phyloP scores from a whole-genome alignment of 2,329 filamentous ascomycete genomes.

The Arachnomyces sp. region DNA sequence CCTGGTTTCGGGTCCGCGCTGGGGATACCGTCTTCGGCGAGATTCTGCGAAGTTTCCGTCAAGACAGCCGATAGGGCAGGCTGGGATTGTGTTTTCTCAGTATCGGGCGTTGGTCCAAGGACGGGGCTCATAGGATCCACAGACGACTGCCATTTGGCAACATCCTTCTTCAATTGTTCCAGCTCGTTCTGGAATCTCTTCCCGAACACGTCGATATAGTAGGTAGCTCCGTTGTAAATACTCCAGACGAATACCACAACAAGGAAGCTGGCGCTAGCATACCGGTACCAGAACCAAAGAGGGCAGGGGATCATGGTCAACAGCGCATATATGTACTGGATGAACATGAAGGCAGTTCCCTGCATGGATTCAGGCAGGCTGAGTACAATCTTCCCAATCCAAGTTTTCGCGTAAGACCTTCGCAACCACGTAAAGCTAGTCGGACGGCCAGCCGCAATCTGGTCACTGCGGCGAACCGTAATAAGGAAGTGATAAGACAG shows the following conservation, averaged over 20 bases:
- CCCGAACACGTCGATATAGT: slow-evolving; percentile 96
- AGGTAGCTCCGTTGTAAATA: slow-evolving; percentile 93
- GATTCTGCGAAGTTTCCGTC: slow-evolving; percentile 16
- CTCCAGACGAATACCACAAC: slow-evolving; percentile 83
- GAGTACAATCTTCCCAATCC: slow-evolving; percentile 79
- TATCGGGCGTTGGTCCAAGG: slow-evolving; percentile 17
- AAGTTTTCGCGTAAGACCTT: slow-evolving; percentile 78
- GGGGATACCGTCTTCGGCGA: slow-evolving; percentile 28
- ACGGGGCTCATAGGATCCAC: slow-evolving; percentile 27
- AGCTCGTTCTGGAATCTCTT: slow-evolving; percentile 95
- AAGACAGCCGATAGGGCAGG: slow-evolving; percentile 12
- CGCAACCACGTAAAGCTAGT: slow-evolving; percentile 98
- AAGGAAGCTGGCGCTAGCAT: slow-evolving; percentile 69
- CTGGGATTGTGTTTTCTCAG: slow-evolving; percentile 15
- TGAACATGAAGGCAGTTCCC: slow-evolving; percentile 87
- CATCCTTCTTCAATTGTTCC: slow-evolving; percentile 78
- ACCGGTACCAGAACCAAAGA: slow-evolving; percentile 85
- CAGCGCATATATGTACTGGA: slow-evolving; percentile 86
- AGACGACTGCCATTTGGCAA: slow-evolving; percentile 69
- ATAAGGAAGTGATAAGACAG: slow-evolving; percentile 89
- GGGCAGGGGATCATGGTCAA: slow-evolving; percentile 92
- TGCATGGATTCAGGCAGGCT: slow-evolving; percentile 67
- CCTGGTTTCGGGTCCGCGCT: slow-evolving; percentile 24
- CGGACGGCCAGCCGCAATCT: slow-evolving; percentile 89
- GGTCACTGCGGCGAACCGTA: slow-evolving; percentile 84